Evolutionary conservation across 805 yeast genomes (phyloP).

Genomic region (Barnettozyma salicaria): DNA sequence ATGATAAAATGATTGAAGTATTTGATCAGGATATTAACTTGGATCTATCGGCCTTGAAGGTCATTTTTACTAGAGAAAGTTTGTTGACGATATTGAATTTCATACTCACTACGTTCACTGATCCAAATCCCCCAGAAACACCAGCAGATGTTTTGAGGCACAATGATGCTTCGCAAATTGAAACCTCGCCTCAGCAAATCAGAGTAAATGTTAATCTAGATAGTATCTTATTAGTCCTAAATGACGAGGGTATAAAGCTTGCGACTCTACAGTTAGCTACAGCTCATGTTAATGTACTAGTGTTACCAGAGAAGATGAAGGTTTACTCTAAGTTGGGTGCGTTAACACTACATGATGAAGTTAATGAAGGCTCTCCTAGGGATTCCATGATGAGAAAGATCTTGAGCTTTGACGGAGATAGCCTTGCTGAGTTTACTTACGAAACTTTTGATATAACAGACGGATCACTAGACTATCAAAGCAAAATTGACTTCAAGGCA

Average conservation of each 20-base stretch:
- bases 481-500: conserved; percentile 55
- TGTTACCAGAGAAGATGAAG: conserved; percentile 74
- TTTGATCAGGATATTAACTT: conserved; percentile 73
- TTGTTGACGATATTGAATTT: conserved; percentile 74
- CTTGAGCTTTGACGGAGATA: conserved; percentile 73
- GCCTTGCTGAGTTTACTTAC: conserved; percentile 75
- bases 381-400: conserved; percentile 58
- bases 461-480: conserved; percentile 42
- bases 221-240: conserved; percentile 66
- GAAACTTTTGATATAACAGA: conserved; percentile 67
- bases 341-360: conserved; percentile 68
- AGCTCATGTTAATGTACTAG: conserved; percentile 58
- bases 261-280: conserved; percentile 74
- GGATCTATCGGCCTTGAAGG: conserved; percentile 69
- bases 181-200: conserved; percentile 66
- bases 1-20: conserved; percentile 52
- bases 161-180: conserved; percentile 50
- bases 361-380: conserved; percentile 53
- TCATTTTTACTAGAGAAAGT: conserved; percentile 72
- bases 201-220: conserved; percentile 62
- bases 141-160: conserved; percentile 71
- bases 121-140: conserved; percentile 62
- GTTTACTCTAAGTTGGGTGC: conserved; percentile 73
- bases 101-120: conserved; percentile 79
- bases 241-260: conserved; percentile 76